Evolutionary conservation across 116 monocot species (phyloP), one percentile per base, ranked within the genome.

Genomic region (Posidonia oceanica): DNA sequence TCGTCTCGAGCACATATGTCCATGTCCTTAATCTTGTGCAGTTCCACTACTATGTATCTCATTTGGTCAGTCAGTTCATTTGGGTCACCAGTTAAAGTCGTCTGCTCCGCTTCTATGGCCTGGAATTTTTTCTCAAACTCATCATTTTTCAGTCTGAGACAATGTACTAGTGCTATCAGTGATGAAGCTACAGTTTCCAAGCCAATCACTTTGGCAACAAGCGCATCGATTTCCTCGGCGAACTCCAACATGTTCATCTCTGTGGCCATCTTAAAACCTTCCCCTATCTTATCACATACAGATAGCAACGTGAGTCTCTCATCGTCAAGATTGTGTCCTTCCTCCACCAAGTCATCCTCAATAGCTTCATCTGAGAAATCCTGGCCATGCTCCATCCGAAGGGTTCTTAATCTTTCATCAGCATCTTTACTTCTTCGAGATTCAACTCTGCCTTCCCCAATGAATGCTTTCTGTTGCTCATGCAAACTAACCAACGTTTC

Each of bases 171-270:
- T 16, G 84, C 84, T 18, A 59, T 78, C 72, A 86, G 87, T 22
- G 93, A 83, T 38, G 87, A 80, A 69, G 71, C 79, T 37, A 73
- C 68, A 4, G 75, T 69, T 66, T 93, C 93, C 44, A 89, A 64
- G 39, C 44, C 67, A 14, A 89, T 81, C 16, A 93, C 81, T 70
- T 88, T 93, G 52, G 67, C 72, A 0, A 84, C 89, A 58, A 93
- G 74, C 74, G 81, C 83, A 63, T 93, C 84, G 29, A 93, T 87
- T 67, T 87, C 82, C 61, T 84, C 89, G 0, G 93, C 89, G 18
- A 87, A 63, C 54, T 89, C 89, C 62, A 76, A 69, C 4, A 85
- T 84, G 38, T 79, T 80, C 7, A 74, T 42, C 15, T 87, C 78
- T 56, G 81, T 66, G 54, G 63, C 72, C 56, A 54, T 79, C 51